Evolutionary conservation across 768 basidiomycete genomes (phyloP).

Genomic region (Gymnopilus dilepis): DNA sequence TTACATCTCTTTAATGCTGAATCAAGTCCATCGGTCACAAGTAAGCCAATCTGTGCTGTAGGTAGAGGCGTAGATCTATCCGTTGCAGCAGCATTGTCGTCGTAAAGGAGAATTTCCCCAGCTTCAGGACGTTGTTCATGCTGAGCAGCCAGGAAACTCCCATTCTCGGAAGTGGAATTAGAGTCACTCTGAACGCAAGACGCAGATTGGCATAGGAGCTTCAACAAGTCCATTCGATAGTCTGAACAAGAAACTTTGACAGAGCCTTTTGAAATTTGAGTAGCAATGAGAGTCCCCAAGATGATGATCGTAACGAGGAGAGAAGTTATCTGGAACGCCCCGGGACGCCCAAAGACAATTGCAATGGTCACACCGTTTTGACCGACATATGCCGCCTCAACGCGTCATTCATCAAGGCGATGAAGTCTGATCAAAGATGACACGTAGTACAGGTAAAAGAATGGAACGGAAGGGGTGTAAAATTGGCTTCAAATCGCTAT

Average conservation of each 20-base stretch:
- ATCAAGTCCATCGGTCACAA: slow-evolving; percentile 53
- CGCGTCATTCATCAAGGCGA: neutral
- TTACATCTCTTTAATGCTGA: slow-evolving; percentile 49
- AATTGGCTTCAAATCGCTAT: neutral
- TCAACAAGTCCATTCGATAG: neutral
- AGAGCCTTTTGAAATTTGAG: neutral
- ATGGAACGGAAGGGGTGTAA: neutral
- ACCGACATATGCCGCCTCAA: neutral
- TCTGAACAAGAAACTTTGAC: neutral
- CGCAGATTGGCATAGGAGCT: no score
- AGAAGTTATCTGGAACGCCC: neutral
- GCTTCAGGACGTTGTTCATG: neutral
- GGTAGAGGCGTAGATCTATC: neutral
- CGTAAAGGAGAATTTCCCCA: no score
- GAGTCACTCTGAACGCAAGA: no score
- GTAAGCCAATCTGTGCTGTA: slow-evolving; percentile 41
- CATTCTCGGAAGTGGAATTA: neutral
- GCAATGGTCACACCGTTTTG: neutral
- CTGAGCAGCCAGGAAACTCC: neutral
- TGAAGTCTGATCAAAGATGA: neutral
- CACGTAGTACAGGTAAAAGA: neutral
- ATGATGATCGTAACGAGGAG: neutral
- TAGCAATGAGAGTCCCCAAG: neutral
- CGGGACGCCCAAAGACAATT: neutral
- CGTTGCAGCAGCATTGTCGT: neutral